phyloP scores from a whole-genome alignment of 2,329 filamentous ascomycete species.

The Fusarium odoratissimum region DNA sequence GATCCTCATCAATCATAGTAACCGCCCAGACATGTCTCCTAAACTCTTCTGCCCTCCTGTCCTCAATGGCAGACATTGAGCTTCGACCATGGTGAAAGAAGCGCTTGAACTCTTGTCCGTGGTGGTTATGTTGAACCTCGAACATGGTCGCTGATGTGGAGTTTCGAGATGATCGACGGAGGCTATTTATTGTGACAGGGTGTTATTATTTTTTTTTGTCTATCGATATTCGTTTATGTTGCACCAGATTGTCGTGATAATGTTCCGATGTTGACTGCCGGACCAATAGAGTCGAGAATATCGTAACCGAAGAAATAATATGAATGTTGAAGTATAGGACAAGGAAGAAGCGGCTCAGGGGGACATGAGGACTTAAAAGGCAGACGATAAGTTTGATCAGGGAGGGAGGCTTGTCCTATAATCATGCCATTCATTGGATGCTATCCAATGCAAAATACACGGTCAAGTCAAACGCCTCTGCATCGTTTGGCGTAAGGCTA shows the following conservation, averaged over 20 bases:
- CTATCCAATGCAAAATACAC: constrained; percentile 9
- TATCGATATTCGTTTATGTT: constrained; percentile 7
- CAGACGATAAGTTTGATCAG: constrained; percentile 14
- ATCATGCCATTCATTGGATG: constrained; percentile 1
- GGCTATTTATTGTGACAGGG: constrained; percentile 11
- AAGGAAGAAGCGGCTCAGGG: constrained; percentile 15
- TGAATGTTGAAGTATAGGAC: constrained; percentile 20
- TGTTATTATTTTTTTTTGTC: neutral
- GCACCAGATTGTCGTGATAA: constrained; percentile 12
- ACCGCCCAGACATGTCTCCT: constrained; percentile 44
- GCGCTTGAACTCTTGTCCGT: constrained; percentile 44
- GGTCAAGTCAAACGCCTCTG: constrained; percentile 31
- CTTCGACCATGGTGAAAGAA: constrained; percentile 44
- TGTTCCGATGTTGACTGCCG: constrained; percentile 5
- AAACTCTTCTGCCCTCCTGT: constrained; percentile 44
- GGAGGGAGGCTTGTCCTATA: constrained; percentile 10
- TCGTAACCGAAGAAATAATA: constrained; percentile 1
- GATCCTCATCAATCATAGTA: constrained; percentile 46
- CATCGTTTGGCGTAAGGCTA: constrained; percentile 9
- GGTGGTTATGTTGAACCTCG: constrained; percentile 43
- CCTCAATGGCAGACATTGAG: constrained; percentile 45
- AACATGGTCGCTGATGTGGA: constrained; percentile 40
- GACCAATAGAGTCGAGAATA: constrained; percentile 6
- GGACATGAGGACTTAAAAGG: constrained; percentile 9
- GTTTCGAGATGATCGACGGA: constrained; percentile 13